Percentiles rank a stretch among this genome's conserved stretches.
Evolutionary conservation across 768 basidiomycete species (phyloP).

Genomic region (Lactifluus pinguis): DNA sequence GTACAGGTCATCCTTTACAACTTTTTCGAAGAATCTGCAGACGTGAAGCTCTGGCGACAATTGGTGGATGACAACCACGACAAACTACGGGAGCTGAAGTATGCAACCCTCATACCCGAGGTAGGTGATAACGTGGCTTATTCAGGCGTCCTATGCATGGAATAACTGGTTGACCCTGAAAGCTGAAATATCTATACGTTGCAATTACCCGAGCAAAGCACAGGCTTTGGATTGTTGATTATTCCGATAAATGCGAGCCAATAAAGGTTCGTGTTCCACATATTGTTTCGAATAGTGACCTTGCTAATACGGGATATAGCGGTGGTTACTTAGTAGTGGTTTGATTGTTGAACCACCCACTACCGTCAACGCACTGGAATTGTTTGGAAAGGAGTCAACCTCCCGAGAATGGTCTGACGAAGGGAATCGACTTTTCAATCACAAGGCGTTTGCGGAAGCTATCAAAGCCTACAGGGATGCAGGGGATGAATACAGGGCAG

Average conservation of each 20-base stretch:
- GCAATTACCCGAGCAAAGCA: conserved; percentile 62
- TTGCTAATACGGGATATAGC: background rate
- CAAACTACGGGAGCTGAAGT: background rate
- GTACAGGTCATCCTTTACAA: conserved; percentile 71
- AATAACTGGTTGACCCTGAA: background rate
- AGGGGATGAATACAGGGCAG: background rate
- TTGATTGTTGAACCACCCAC: background rate
- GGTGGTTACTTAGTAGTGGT: background rate
- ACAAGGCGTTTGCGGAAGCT: conserved; percentile 7
- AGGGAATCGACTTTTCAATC: background rate
- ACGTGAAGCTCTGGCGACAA: conserved; percentile 24
- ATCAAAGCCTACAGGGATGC: conserved; percentile 4
- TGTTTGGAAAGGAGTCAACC: background rate
- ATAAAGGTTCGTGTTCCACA: conserved; percentile 37
- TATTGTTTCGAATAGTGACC: conserved; percentile 2
- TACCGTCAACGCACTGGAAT: background rate
- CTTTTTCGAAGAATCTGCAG: conserved; percentile 59
- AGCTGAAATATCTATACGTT: conserved; percentile 65
- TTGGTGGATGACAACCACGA: background rate
- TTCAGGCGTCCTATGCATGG: background rate
- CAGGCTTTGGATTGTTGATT: conserved; percentile 61
- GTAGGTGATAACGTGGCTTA: background rate
- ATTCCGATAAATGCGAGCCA: conserved; percentile 35
- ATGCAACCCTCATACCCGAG: conserved; percentile 1
- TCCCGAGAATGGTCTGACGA: conserved; percentile 6